Evolutionary conservation across 2,329 filamentous ascomycete genomes (phyloP), one percentile per base, ranked within the genome.

Genomic region (Ceratocystis colombiana): DNA sequence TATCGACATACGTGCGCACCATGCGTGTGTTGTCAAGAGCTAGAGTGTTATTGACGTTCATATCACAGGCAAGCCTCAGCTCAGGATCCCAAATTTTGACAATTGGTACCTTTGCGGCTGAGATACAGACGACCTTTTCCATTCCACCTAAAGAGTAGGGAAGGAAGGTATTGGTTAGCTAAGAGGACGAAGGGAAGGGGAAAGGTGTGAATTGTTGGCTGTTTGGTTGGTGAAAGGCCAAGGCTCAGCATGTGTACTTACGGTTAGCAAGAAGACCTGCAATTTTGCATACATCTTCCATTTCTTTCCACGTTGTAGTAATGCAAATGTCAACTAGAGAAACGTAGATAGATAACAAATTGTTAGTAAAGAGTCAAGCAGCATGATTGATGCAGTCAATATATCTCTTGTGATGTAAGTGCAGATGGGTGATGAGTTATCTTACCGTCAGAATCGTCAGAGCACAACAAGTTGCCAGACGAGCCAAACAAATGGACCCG

Each of bases 21-120:
- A 99, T 96, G 63, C 92, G 86, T 15, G 94, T 99, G 73, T 99
- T 99, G 75, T 97, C 92, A 68, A 99, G 79, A 3, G 94, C 94
- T 64, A 95, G 77, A 0, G 92, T 94, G 72, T 97, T 99, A 78
- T 99, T 99, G 77, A 99, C 92, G 71, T 99, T 99, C 88, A 99
- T 94, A 74, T 99, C 94, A 75, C 92, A 96, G 17, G 91, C 89
- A 63, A 99, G 80, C 70, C 87, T 80, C 67, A 96, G 80, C 74
- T 96, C 90, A 2, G 94, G 94, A 74, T 99, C 94, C 92, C 94
- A 99, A 66, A 96, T 89, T 79, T 97, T 97, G 71, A 99, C 94
- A 72, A 99, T 99, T 3, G 94, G 93, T 15, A 99, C 94, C 76
- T 96, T 97, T 68, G 94, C 94, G 53, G 88, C 89, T 33, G 90